Evolutionary conservation across 768 basidiomycete species (phyloP).

Genomic region (Xanthoconium stramineum): DNA sequence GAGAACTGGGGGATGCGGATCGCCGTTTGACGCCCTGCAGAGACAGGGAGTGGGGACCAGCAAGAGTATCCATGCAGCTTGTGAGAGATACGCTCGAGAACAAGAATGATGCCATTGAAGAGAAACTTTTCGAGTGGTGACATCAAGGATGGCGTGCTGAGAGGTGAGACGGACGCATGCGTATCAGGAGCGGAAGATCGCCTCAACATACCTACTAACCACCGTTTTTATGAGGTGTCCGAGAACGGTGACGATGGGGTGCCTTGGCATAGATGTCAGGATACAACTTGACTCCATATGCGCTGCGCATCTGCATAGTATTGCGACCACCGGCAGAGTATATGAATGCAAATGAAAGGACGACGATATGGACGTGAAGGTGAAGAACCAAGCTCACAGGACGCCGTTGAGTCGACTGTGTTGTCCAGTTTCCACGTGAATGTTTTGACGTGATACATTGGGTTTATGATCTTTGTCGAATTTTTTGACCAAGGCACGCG

Average conservation of each 20-base stretch:
- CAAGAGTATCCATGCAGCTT: background rate
- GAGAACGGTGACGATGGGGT: slow-evolving; percentile 16
- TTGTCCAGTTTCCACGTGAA: too few relatives aligned
- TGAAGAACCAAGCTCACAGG: too few relatives aligned
- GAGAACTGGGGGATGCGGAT: slow-evolving; percentile 8
- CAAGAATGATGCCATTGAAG: slow-evolving; percentile 42
- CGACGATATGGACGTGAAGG: too few relatives aligned
- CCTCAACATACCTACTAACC: background rate
- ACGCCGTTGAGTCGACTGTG: too few relatives aligned
- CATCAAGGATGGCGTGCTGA: slow-evolving; percentile 54
- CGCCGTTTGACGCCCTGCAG: background rate
- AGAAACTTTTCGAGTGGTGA: slow-evolving; percentile 56
- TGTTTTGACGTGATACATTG: too few relatives aligned
- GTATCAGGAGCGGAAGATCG: slow-evolving; percentile 20
- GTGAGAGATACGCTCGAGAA: slow-evolving; percentile 18
- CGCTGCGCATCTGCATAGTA: too few relatives aligned
- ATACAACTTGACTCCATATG: too few relatives aligned
- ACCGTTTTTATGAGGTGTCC: background rate
- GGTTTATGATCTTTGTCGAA: too few relatives aligned
- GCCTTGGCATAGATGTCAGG: slow-evolving; percentile 16
- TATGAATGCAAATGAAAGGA: too few relatives aligned
- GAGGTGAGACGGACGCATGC: slow-evolving; percentile 45
- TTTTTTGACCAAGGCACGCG: too few relatives aligned
- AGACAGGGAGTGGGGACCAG: background rate
- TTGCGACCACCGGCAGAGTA: too few relatives aligned